These are phyloP conservation scores for Phytophthora uliginosa DNA, from an alignment of 352 stramenopile genomes.

Conservation along the genomic window DNA sequence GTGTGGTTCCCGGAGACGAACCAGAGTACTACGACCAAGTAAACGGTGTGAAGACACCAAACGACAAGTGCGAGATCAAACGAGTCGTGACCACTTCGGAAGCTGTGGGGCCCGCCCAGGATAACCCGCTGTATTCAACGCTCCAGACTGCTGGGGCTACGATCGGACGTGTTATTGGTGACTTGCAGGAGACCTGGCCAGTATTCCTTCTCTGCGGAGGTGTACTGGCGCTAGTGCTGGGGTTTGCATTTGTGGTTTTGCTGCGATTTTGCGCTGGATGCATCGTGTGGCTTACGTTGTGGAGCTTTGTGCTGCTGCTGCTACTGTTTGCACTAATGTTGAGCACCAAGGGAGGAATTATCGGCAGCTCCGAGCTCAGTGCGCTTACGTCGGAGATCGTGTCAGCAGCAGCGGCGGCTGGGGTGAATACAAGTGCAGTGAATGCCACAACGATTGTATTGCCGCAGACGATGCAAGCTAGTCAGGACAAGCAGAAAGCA, in stretches of 20 bases:
- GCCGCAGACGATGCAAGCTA: constrained; percentile 64
- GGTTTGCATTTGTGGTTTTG: constrained; percentile 77
- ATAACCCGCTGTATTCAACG: constrained; percentile 81
- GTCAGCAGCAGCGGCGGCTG: constrained; percentile 48
- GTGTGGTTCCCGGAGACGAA: constrained; percentile 71
- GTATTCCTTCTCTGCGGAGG: constrained; percentile 63
- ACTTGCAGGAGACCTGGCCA: constrained; percentile 70
- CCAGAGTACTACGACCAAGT: constrained; percentile 77
- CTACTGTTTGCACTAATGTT: constrained; percentile 80
- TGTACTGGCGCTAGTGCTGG: constrained; percentile 57
- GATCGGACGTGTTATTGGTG: constrained; percentile 71
- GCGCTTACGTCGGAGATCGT: constrained; percentile 51
- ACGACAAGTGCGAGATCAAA: constrained; percentile 84
- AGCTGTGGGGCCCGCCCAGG: constrained; percentile 61
- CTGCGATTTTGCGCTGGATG: constrained; percentile 79
- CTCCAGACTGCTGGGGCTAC: constrained; percentile 63
- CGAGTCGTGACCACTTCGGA: constrained; percentile 65
- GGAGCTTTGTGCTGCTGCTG: constrained; percentile 71
- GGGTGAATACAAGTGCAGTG: constrained; percentile 36
- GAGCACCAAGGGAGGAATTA: constrained; percentile 81
- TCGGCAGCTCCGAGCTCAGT: constrained; percentile 55
- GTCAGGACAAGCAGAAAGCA: constrained; percentile 66
- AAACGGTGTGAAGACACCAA: constrained; percentile 57
- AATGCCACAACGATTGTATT: constrained; percentile 41
- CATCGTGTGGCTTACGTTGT: constrained; percentile 81